These are phyloP conservation scores for Litchi chinensis DNA, from an alignment of 345 rosid species.

Conservation along the genomic window DNA sequence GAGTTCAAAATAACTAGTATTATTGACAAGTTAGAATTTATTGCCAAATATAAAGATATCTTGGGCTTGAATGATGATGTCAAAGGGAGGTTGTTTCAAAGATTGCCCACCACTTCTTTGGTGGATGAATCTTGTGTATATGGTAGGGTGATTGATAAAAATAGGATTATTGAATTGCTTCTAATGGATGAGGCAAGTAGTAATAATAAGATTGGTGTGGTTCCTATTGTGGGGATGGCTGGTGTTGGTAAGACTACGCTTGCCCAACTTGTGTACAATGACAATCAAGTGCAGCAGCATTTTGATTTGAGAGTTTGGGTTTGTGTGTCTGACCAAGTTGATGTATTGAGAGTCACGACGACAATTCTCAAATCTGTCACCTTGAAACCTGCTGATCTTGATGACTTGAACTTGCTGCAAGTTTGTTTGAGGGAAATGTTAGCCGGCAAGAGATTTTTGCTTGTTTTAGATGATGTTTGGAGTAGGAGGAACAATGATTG, in stretches of 20 bases:
- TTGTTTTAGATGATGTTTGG: slow-evolving; percentile 39
- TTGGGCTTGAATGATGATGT: slow-evolving; percentile 21
- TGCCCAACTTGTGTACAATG: slow-evolving; percentile 20
- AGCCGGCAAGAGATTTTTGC: slow-evolving; percentile 23
- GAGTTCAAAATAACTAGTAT: slow-evolving; percentile 1
- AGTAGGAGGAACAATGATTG: slow-evolving; percentile 19
- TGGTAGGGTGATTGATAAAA: slow-evolving; percentile 33
- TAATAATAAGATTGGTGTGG: slow-evolving; percentile 10
- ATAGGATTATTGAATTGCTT: slow-evolving; percentile 14
- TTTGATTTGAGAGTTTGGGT: slow-evolving; percentile 34
- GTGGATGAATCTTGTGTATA: slow-evolving; percentile 28
- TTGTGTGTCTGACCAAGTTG: slow-evolving; percentile 22
- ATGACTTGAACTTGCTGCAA: slow-evolving; percentile 30
- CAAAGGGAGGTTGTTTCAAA: slow-evolving; percentile 2
- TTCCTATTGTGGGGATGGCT: slow-evolving; percentile 33
- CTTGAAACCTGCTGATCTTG: not conserved
- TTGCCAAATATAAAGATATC: slow-evolving; percentile 26
- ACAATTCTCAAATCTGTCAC: slow-evolving; percentile 26
- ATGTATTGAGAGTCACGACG: slow-evolving; percentile 23
- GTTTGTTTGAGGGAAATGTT: slow-evolving; percentile 23
- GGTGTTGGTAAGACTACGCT: slow-evolving; percentile 28
- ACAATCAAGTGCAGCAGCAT: slow-evolving; percentile 9
- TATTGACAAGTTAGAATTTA: slow-evolving; percentile 18
- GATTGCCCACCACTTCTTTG: slow-evolving; percentile 26
- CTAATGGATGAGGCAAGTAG: not conserved